Conservation (phyloP, 2,329 filamentous ascomycete genomes). For the Colletotrichum tropicale region DNA sequence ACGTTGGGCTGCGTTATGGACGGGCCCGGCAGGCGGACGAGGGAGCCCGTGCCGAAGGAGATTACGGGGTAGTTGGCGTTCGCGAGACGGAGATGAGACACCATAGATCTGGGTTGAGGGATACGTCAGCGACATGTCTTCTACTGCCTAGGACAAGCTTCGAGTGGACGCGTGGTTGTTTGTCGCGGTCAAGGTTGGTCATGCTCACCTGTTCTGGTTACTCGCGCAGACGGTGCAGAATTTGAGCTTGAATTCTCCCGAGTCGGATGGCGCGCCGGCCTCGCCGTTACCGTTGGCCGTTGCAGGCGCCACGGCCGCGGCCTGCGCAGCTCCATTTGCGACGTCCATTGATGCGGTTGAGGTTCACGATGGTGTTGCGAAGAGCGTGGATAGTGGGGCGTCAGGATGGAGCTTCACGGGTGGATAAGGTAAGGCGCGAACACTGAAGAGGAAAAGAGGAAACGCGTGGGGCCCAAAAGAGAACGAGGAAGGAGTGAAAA, state of each 20-base stretch:
- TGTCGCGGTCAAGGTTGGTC: neutral
- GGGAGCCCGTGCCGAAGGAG: slow-evolving; percentile 94
- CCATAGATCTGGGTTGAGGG: slow-evolving; percentile 76
- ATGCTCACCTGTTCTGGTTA: slow-evolving; percentile 84
- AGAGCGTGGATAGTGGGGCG: slow-evolving; percentile 6
- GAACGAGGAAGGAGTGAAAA: neutral
- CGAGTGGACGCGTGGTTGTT: neutral
- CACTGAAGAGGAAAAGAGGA: neutral
- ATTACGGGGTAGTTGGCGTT: slow-evolving; percentile 91
- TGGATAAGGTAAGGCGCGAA: neutral
- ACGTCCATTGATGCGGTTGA: slow-evolving; percentile 39
- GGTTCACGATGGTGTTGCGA: neutral
- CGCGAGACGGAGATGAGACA: slow-evolving; percentile 93
- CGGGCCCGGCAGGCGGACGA: slow-evolving; percentile 91
- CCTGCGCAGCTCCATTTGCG: slow-evolving; percentile 38
- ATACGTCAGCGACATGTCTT: neutral
- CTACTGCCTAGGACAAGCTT: neutral
- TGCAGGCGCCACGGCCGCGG: slow-evolving; percentile 28
- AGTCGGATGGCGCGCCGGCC: slow-evolving; percentile 43
- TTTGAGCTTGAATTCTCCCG: slow-evolving; percentile 81
- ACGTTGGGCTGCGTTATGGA: slow-evolving; percentile 94
- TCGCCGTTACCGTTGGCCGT: slow-evolving; percentile 44
- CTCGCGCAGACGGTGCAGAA: slow-evolving; percentile 99
- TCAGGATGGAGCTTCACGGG: neutral
- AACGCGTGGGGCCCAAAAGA: neutral